Conservation (phyloP, 2,329 filamentous ascomycete species). For the Diaporthe sp. region DNA sequence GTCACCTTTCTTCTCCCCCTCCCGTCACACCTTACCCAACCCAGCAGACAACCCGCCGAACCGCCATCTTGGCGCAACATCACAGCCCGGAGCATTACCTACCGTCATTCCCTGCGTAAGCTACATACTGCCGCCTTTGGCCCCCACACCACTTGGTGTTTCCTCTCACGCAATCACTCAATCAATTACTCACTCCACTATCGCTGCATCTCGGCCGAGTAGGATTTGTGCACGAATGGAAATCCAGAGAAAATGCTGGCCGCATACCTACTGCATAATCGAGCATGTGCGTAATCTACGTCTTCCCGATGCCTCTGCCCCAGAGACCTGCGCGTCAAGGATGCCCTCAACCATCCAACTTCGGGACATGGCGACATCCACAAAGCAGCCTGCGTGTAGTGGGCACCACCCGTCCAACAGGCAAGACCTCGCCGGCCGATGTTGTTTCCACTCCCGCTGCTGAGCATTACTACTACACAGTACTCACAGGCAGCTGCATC, state of each 20-base stretch:
- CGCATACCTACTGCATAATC: not conserved
- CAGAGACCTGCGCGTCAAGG: not conserved
- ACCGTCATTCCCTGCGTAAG: slow-evolving; percentile 10
- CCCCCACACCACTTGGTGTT: not conserved
- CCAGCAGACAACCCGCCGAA: slow-evolving; percentile 2
- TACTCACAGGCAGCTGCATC: not conserved
- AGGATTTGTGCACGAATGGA: slow-evolving; percentile 13
- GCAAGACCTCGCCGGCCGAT: not conserved
- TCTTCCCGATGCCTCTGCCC: not conserved
- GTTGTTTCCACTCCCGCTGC: not conserved
- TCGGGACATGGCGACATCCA: slow-evolving; percentile 1
- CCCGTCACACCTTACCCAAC: slow-evolving; percentile 11
- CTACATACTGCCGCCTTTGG: not conserved
- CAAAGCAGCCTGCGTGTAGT: not conserved
- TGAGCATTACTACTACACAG: not conserved
- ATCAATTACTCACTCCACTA: slow-evolving; percentile 3
- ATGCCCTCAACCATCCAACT: too few relatives aligned
- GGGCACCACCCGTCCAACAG: too few relatives aligned
- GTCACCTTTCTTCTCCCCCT: not conserved
- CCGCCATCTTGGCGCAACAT: slow-evolving; percentile 14
- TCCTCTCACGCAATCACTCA: not conserved
- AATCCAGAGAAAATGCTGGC: not conserved
- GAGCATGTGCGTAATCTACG: not conserved
- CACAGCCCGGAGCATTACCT: not conserved
- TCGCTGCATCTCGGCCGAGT: slow-evolving; percentile 26